Percentiles rank a stretch among this genome's conserved stretches.
Evolutionary conservation across 163 green algal species (phyloP).

Genomic region (Scenedesmus sp.): DNA sequence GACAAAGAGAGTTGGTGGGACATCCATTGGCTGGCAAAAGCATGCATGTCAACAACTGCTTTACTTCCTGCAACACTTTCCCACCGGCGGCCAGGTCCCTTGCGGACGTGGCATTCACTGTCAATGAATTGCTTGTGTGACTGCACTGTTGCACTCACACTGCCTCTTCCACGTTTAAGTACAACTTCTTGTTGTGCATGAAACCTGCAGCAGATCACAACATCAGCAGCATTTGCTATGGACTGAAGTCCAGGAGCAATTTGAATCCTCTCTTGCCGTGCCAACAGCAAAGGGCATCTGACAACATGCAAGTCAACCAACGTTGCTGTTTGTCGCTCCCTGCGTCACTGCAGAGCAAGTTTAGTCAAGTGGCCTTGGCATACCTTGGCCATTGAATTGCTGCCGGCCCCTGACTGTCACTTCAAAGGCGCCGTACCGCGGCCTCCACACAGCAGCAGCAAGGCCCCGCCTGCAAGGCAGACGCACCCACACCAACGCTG

Average conservation of each 20-base stretch:
- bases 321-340: no score
- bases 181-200: constrained; percentile 48
- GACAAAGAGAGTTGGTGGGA: no score
- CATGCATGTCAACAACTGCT: not conserved
- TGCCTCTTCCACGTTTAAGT: constrained; percentile 43
- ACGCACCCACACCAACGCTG: not conserved
- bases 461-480: constrained; percentile 19
- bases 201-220: constrained; percentile 15
- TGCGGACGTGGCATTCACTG: not conserved
- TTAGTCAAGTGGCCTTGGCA: not conserved
- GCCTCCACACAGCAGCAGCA: constrained; percentile 36
- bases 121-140: not conserved
- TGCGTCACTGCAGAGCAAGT: not conserved
- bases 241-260: no score
- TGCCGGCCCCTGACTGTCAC: not conserved
- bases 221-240: not conserved
- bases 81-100: no score
- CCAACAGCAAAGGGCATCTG: no score
- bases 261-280: no score
- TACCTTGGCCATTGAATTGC: constrained; percentile 27
- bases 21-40: no score
- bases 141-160: constrained; percentile 22
- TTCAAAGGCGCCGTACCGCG: constrained; percentile 35
- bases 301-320: no score
- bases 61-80: not conserved